These are phyloP conservation scores for Paralagenidium karlingii DNA, from an alignment of 352 stramenopile genomes.

Conservation along the genomic window DNA sequence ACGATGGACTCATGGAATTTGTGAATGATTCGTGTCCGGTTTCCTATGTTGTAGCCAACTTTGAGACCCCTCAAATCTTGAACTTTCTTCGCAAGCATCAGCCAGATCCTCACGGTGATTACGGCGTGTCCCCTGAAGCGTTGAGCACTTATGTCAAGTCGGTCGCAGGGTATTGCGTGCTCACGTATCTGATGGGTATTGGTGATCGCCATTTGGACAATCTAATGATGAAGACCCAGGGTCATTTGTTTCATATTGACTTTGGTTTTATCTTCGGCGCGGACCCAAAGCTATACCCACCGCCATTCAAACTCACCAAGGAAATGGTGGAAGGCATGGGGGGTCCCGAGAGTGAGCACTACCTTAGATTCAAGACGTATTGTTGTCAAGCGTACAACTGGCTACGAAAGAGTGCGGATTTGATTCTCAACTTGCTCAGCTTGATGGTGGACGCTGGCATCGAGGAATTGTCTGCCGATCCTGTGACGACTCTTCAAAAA, in stretches of 20 bases:
- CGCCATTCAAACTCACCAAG: constrained; percentile 96
- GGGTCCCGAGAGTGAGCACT: constrained; percentile 85
- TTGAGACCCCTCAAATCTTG: constrained; percentile 89
- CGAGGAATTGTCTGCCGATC: constrained; percentile 82
- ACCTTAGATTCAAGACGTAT: constrained; percentile 88
- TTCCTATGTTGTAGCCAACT: constrained; percentile 91
- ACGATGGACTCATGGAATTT: constrained; percentile 95
- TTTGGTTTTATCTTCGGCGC: constrained; percentile 99
- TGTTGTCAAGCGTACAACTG: constrained; percentile 89
- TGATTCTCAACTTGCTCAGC: constrained; percentile 98
- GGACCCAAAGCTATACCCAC: constrained; percentile 98
- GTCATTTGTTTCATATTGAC: constrained; percentile 99
- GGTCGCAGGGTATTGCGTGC: constrained; percentile 98
- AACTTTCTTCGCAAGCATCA: constrained; percentile 81
- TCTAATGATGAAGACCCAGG: constrained; percentile 94
- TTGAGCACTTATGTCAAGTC: constrained; percentile 96
- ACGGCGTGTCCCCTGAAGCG: constrained; percentile 84
- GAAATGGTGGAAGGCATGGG: constrained; percentile 97
- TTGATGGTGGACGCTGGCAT: constrained; percentile 99
- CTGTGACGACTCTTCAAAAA: constrained; percentile 71
- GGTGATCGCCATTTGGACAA: constrained; percentile 99
- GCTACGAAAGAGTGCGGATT: constrained; percentile 94
- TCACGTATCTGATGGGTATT: constrained; percentile 99
- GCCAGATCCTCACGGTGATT: constrained; percentile 66
- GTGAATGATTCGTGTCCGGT: constrained; percentile 93